Evolutionary conservation across 2,329 filamentous ascomycete genomes (phyloP).

Genomic region (Fusarium oxysporum): DNA sequence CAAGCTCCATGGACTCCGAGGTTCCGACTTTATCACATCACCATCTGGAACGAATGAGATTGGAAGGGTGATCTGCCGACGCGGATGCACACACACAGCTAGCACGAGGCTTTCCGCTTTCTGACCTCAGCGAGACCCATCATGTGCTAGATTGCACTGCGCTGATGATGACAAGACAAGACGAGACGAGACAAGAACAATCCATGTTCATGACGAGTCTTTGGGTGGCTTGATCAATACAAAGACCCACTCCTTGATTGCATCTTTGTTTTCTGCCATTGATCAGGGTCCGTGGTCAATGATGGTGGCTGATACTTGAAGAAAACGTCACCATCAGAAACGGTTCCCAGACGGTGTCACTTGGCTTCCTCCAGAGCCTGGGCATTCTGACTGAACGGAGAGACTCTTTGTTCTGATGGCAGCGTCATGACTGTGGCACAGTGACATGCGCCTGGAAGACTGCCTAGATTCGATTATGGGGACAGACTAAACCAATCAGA

Average conservation of each 20-base stretch:
- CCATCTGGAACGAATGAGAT: constrained; percentile 27
- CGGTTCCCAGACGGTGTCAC: constrained; percentile 23
- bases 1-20: constrained; percentile 23
- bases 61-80: constrained; percentile 34
- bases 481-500: constrained; percentile 19
- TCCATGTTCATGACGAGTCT: constrained; percentile 3
- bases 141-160: constrained; percentile 7
- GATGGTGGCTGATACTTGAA: constrained; percentile 37
- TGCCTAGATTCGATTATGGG: constrained; percentile 22
- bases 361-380: constrained; percentile 9
- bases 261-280: constrained; percentile 16
- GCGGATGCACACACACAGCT: constrained; percentile 18
- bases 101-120: constrained; percentile 1
- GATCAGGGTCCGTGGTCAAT: constrained; percentile 11
- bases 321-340: constrained; percentile 42
- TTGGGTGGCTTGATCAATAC: neutral
- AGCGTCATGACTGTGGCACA: constrained; percentile 43
- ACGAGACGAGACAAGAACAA: constrained; percentile 27
- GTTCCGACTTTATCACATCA: constrained; percentile 8
- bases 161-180: constrained; percentile 7
- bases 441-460: constrained; percentile 18
- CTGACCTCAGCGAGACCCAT: constrained; percentile 21
- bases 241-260: constrained; percentile 6
- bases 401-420: constrained; percentile 6
- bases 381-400: neutral